Evolutionary conservation across 2,329 filamentous ascomycete genomes (phyloP).

Genomic region (Stachybotrys chartarum): DNA sequence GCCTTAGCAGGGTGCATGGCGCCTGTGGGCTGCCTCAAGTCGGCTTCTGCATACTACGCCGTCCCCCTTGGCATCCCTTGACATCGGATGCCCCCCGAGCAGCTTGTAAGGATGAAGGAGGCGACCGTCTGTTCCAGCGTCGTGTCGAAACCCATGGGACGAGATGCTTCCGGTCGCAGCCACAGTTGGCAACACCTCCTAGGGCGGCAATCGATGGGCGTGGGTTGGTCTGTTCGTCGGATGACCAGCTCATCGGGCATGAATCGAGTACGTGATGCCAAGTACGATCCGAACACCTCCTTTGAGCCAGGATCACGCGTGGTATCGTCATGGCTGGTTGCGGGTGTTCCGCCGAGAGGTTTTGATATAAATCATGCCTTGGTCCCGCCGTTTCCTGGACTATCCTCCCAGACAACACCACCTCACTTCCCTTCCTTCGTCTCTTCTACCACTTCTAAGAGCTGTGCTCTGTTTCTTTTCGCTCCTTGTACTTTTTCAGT

Average conservation of each 20-base stretch:
- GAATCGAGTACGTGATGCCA: neutral
- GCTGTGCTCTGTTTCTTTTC: constrained; percentile 22
- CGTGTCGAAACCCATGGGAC: neutral
- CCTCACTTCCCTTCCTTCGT: constrained; percentile 4
- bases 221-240: neutral
- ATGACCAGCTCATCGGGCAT: neutral
- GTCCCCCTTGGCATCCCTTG: neutral
- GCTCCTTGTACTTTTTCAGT: constrained; percentile 6
- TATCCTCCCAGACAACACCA: neutral
- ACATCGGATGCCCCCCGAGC: neutral
- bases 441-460: constrained; percentile 11
- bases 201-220: neutral
- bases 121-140: neutral
- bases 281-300: neutral
- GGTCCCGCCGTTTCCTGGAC: neutral
- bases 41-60: neutral
- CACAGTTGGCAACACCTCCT: neutral
- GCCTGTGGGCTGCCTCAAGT: too few relatives aligned
- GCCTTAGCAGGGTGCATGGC: too few relatives aligned
- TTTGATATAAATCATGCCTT: neutral
- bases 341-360: neutral
- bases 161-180: constrained; percentile 1
- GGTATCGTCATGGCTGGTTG: neutral
- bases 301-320: neutral
- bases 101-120: too few relatives aligned